Evolutionary conservation across 2,329 filamentous ascomycete genomes (phyloP), one percentile per base, ranked within the genome.

Genomic region (Cytospora leucostoma): DNA sequence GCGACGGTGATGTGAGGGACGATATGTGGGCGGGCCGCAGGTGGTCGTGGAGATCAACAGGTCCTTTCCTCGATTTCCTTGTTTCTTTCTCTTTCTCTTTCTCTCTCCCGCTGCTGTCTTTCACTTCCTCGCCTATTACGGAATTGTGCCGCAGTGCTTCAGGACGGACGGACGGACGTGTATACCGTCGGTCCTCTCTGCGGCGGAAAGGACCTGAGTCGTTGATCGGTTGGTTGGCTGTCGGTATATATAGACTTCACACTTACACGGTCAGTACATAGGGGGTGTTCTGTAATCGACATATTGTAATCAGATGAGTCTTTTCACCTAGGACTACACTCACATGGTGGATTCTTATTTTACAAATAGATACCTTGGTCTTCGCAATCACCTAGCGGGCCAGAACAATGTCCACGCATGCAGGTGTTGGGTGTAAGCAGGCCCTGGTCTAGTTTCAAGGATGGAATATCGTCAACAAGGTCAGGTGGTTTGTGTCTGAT

Each of bases 161-260:
- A 10, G 27, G 27, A 27, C 27, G 27, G 27, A 27, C 4, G 27
- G 27, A 62, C 63, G 59, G 56, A 52, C 59, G 56, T 65, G 8
- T 65, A 65, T 59, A 62, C 56, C 59, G 35, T 59, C 63, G 37
- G 17, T 52, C 27, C 27, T 21, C 19, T 21, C 6, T 40, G 19
- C 15, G 34, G 19, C 21, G 15, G 13, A 33, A 12, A 19, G 35
- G 17, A 34, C 17, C 49, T 52, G 17, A 47, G 32, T 37, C 55
- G 47, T 35, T 33, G 27, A 27, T 27, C 27, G 27, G 4, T 27
- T 27, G 27, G 27, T 53, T 13, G 53, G 21, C 53, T 15, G 8
- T 40, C 15, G 21, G 32, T 21, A 37, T 7, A 27, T 38, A 21
- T 15, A 40, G 33, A 52, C 56, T 59, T 33, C 27, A 21, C 32